Evolutionary conservation across 768 basidiomycete genomes (phyloP), one percentile per base, ranked within the genome.

Genomic region (Boletus speciosus): DNA sequence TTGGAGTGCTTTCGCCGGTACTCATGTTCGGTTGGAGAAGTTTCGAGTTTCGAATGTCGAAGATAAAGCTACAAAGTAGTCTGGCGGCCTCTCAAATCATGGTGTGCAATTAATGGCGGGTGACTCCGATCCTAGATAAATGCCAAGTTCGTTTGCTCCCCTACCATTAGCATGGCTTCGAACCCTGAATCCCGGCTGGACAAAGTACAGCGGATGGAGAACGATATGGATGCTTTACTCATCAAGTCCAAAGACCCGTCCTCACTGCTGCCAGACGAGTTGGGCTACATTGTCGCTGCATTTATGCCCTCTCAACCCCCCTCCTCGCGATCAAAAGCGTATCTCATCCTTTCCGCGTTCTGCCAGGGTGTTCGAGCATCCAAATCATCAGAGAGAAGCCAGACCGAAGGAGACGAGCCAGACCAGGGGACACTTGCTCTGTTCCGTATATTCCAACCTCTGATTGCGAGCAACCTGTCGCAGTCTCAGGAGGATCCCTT

Each of bases 341-440:
- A 84, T 65, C 74, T 91, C 43, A 74, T 79, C 8, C 78, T 92
- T 40, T 84, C 88, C 43, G 76, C 83, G 6, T 78, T 84, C 61
- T 88, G 87, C 58, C 84, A 86, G 66, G 80, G 79, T 31, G 75
- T 79, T 25, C 75, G 85, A 51, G 66, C 63, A 45, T 66, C 70
- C 25, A 67, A 71, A 36, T 65, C 69, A 19, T 64, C 71, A 27
- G 68, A 66, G 25, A 72, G 70, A 61, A 65, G 67, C 25, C 66
- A 71, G 38, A 63, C 64, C 2, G 69, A 72, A 60, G 69, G 66
- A 38, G 73, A 75, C 45, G 70, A 73, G 16, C 61, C 71, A 29
- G 78, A 83, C 59, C 68, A 67, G 29, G 79, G 74, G 19, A 83
- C 84, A 0, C 75, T 79, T 38, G 62, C 73, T 6, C 71, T 92